Percentiles rank a stretch among this genome's conserved stretches.
Evolutionary conservation across 2,329 filamentous ascomycete species (phyloP).

Genomic region (Stemphylium vesicarium): DNA sequence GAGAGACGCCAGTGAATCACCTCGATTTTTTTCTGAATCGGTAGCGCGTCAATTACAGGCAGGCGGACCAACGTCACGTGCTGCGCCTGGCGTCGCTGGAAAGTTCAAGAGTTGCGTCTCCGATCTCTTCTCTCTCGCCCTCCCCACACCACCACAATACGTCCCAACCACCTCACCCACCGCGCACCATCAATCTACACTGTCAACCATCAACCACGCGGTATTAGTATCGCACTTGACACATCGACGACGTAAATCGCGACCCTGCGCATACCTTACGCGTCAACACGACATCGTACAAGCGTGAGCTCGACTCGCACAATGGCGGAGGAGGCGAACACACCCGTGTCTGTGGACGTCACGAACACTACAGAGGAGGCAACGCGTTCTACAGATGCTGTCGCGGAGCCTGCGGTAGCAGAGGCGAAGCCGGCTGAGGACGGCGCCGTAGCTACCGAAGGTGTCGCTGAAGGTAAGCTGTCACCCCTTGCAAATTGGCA

Average conservation of each 20-base stretch:
- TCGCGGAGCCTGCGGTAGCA: constrained; percentile 34
- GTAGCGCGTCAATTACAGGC: constrained; percentile 19
- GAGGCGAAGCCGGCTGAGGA: constrained; percentile 39
- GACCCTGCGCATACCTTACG: constrained; percentile 39
- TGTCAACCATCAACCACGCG: constrained; percentile 41
- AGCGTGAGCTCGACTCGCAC: constrained; percentile 39
- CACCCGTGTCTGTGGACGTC: constrained; percentile 35
- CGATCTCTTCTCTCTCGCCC: constrained; percentile 31
- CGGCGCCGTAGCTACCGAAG: constrained; percentile 37
- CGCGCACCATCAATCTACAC: constrained; percentile 43
- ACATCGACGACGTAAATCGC: constrained; percentile 39
- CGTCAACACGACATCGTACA: constrained; percentile 44
- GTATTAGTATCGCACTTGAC: constrained; percentile 34
- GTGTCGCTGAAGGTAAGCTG: constrained; percentile 40
- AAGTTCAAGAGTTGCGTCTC: constrained; percentile 28
- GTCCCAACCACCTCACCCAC: constrained; percentile 44
- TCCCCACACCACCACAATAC: constrained; percentile 38
- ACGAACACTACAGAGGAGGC: constrained; percentile 37
- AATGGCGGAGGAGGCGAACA: constrained; percentile 47
- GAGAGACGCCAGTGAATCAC: constrained; percentile 17
- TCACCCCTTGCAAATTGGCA: neutral
- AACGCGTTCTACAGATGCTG: constrained; percentile 39
- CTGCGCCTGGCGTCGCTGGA: constrained; percentile 21
- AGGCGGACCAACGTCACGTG: constrained; percentile 28
- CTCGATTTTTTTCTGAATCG: constrained; percentile 27